phyloP scores from a whole-genome alignment of 495 filamentous ascomycete species.

The Xanthoparmelia taractica region DNA sequence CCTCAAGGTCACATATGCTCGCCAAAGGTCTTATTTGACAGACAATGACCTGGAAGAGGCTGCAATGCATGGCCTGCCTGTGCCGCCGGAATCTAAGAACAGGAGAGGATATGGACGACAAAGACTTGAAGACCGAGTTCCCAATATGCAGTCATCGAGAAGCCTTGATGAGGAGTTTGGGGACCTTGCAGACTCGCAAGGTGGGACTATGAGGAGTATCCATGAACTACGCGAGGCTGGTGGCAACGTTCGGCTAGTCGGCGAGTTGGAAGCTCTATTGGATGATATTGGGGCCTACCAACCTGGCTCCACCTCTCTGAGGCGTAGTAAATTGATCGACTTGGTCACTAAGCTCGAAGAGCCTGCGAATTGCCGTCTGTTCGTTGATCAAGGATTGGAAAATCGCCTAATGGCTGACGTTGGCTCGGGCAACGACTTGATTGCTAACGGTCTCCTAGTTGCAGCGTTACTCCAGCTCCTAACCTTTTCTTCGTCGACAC shows the following conservation, averaged over 20 bases:
- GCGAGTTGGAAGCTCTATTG: slow-evolving; percentile 73
- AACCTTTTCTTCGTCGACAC: slow-evolving; percentile 39
- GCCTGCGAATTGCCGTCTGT: slow-evolving; percentile 56
- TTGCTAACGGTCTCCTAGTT: slow-evolving; percentile 32
- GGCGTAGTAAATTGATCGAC: slow-evolving; percentile 53
- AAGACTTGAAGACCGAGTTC: neutral
- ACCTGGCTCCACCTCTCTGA: slow-evolving; percentile 39
- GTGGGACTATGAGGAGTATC: slow-evolving; percentile 64
- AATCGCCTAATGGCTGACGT: slow-evolving; percentile 49
- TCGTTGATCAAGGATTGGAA: slow-evolving; percentile 68
- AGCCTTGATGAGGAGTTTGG: slow-evolving; percentile 8
- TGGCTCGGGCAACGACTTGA: slow-evolving; percentile 29
- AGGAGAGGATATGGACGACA: slow-evolving; percentile 1
- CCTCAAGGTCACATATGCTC: slow-evolving; percentile 54
- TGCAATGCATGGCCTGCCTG: slow-evolving; percentile 17
- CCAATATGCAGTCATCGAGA: slow-evolving; percentile 19
- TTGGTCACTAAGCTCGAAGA: slow-evolving; percentile 66
- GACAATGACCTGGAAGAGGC: slow-evolving; percentile 34
- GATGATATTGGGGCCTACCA: slow-evolving; percentile 65
- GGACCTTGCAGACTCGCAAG: slow-evolving; percentile 48
- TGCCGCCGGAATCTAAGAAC: neutral
- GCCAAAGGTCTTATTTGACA: slow-evolving; percentile 52
- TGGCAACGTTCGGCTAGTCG: slow-evolving; percentile 69
- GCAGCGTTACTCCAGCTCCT: slow-evolving; percentile 38
- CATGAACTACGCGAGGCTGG: slow-evolving; percentile 87